Percentiles rank a stretch among this genome's conserved stretches.
Evolutionary conservation across 345 rosid genomes (phyloP).

Genomic region (Rhodamnia argentea): DNA sequence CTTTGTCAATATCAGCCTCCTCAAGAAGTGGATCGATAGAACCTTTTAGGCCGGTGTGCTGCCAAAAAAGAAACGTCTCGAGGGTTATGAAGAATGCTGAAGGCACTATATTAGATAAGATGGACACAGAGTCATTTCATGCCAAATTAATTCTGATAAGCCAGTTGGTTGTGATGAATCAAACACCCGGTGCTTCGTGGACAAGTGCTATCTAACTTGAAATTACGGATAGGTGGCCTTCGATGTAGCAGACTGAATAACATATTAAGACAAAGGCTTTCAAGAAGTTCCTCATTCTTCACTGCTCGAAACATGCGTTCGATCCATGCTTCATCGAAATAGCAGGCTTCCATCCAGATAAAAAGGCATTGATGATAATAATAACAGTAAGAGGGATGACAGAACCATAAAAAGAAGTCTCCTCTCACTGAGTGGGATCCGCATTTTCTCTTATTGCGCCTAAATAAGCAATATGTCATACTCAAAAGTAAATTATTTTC

Average conservation of each 20-base stretch:
- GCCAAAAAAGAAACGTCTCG: neutral
- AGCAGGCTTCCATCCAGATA: neutral
- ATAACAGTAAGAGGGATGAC: neutral
- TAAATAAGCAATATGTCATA: neutral
- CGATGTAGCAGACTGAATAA: neutral
- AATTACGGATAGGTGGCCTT: neutral
- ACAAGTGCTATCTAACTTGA: neutral
- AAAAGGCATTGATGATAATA: neutral
- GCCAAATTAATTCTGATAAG: neutral
- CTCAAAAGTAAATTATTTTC: neutral
- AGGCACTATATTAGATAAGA: neutral
- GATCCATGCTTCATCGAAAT: neutral
- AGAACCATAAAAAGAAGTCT: neutral
- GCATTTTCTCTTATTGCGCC: neutral
- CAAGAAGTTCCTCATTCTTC: neutral
- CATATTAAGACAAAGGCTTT: neutral
- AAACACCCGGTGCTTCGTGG: neutral
- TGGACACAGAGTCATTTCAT: neutral
- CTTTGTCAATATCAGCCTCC: constrained; percentile 48
- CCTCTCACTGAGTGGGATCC: neutral
- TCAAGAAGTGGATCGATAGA: constrained; percentile 42
- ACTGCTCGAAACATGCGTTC: neutral
- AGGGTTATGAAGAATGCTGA: neutral
- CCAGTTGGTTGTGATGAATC: neutral
- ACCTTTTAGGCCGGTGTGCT: constrained; percentile 42